Percentiles rank a stretch among this genome's conserved stretches.
These are phyloP conservation scores for Stephanodiscus triporus DNA, from an alignment of 108 stramenopile genomes.

Conservation along the genomic window DNA sequence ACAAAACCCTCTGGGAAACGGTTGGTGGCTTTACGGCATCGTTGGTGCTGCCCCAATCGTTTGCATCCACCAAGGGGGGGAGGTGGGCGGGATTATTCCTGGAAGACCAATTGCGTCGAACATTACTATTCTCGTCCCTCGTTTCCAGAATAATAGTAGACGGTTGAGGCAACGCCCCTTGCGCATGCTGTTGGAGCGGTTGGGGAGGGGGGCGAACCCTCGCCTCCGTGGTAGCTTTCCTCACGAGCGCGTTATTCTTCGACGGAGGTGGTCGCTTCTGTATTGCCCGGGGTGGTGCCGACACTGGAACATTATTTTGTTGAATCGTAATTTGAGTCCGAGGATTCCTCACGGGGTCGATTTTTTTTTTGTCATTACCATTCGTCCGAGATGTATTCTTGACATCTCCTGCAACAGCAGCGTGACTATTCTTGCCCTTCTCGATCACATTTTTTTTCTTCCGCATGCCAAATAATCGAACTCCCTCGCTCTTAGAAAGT, in stretches of 20 bases:
- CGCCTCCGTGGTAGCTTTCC: not conserved
- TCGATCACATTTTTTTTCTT: slow-evolving; percentile 7
- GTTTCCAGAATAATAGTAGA: not conserved
- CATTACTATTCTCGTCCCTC: not conserved
- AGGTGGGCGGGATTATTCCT: not conserved
- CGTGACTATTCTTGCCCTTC: not conserved
- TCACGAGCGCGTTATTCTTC: not conserved
- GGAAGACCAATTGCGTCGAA: not conserved
- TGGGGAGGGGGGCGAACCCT: not conserved
- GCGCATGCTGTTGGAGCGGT: not conserved
- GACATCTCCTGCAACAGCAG: no score
- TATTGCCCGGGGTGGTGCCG: not conserved
- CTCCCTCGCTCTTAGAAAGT: not conserved
- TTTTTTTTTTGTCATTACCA: no score
- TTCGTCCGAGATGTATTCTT: no score
- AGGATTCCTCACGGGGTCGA: no score
- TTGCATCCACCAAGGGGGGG: not conserved
- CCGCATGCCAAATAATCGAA: not conserved
- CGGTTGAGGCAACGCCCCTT: not conserved
- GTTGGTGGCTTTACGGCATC: not conserved
- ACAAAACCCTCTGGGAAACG: not conserved
- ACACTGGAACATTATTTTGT: no score
- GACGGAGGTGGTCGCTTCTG: not conserved
- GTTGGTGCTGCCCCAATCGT: not conserved
- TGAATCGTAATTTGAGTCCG: no score